Conservation (phyloP, 2,329 filamentous ascomycete genomes). For the Ceratocystis albifundus region DNA sequence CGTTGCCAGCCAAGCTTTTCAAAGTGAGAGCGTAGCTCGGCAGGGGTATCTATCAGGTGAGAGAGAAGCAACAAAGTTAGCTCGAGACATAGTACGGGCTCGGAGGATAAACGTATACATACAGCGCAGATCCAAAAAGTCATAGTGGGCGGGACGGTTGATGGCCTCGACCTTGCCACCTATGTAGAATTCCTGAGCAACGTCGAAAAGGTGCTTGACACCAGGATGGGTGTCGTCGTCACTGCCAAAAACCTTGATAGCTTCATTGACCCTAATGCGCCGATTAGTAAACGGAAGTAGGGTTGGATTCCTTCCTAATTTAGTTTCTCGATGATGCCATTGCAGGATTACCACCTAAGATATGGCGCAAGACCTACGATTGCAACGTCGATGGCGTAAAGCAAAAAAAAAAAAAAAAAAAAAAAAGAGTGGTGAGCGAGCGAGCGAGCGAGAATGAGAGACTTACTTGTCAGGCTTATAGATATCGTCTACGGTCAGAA, state of each 20-base stretch:
- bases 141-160: constrained; percentile 93
- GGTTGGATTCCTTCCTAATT: constrained; percentile 13
- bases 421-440: neutral
- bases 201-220: constrained; percentile 75
- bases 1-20: constrained; percentile 98
- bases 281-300: constrained; percentile 23
- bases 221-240: constrained; percentile 84
- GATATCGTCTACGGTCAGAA: constrained; percentile 88
- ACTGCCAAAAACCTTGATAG: constrained; percentile 86
- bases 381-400: constrained; percentile 16
- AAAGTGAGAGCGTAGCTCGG: constrained; percentile 90
- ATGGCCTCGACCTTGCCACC: constrained; percentile 94
- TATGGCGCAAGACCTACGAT: constrained; percentile 7
- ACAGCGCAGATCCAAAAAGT: constrained; percentile 94
- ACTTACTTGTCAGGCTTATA: constrained; percentile 86
- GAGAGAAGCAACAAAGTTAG: constrained; percentile 22
- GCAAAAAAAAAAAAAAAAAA: neutral
- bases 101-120: constrained; percentile 32
- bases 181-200: constrained; percentile 77
- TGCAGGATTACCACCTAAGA: constrained; percentile 20
- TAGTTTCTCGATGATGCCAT: constrained; percentile 21
- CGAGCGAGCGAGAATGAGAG: neutral
- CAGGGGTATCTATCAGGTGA: constrained; percentile 58
- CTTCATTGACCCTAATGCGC: constrained; percentile 61
- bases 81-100: neutral